Evolutionary conservation across 306 rosid species (phyloP).

Genomic region (Trifolium pratense): DNA sequence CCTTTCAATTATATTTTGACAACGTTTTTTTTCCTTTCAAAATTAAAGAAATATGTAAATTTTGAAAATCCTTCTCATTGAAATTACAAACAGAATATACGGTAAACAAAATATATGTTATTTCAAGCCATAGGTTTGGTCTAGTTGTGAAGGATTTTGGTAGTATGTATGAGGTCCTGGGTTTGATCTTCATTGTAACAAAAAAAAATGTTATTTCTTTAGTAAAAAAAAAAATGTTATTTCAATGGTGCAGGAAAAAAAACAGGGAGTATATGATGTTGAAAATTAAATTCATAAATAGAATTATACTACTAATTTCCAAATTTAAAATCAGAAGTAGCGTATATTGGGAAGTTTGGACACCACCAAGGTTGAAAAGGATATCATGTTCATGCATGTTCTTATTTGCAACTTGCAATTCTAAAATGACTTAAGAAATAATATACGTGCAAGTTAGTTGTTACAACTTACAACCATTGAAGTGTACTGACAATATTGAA

Average conservation of each 20-base stretch:
- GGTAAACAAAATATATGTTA: too few relatives aligned
- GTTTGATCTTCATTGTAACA: too few relatives aligned
- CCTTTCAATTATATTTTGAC: neutral
- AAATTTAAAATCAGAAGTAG: neutral
- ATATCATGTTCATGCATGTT: neutral
- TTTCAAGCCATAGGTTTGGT: too few relatives aligned
- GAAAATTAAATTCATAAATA: neutral
- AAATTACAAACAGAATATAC: too few relatives aligned
- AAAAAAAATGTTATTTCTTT: too few relatives aligned
- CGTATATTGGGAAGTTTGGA: neutral
- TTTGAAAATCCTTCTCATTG: neutral
- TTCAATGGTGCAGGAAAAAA: too few relatives aligned
- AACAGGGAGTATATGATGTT: neutral
- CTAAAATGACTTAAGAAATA: neutral
- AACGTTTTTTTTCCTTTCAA: too few relatives aligned
- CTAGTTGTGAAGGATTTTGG: too few relatives aligned
- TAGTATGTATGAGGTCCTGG: too few relatives aligned
- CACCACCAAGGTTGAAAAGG: slow-evolving; percentile 18
- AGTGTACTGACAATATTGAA: neutral
- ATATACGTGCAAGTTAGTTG: slow-evolving; percentile 4
- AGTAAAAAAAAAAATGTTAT: too few relatives aligned
- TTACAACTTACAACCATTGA: neutral
- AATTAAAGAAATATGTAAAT: too few relatives aligned
- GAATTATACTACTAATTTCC: neutral
- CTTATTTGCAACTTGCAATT: neutral